phyloP scores from a whole-genome alignment of 2,329 filamentous ascomycete genomes.

The Diaporthe sp. region DNA sequence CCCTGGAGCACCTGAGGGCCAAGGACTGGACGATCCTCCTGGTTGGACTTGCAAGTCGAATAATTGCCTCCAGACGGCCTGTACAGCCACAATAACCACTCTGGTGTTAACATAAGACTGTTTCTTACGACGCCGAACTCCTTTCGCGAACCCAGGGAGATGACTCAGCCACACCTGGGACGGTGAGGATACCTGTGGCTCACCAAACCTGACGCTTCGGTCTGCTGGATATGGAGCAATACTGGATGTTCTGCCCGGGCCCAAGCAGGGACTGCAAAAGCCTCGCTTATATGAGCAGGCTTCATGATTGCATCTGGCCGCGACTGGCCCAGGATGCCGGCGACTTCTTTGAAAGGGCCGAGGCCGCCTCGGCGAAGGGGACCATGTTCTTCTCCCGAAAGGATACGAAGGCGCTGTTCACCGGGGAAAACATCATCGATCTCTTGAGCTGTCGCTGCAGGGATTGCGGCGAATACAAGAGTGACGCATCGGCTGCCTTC shows the following conservation, averaged over 20 bases:
- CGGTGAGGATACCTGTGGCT: not conserved
- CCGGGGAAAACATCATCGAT: not conserved
- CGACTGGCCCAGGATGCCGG: not conserved
- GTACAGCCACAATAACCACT: not conserved
- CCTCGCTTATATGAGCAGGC: not conserved
- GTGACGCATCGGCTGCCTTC: not conserved
- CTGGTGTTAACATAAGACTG: too few relatives aligned
- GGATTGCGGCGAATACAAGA: conserved; percentile 2
- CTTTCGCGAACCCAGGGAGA: too few relatives aligned
- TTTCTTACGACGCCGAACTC: too few relatives aligned
- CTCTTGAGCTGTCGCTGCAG: conserved; percentile 6
- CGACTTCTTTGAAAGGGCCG: not conserved
- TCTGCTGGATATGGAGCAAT: not conserved
- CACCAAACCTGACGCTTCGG: not conserved
- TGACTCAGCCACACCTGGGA: too few relatives aligned
- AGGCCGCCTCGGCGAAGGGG: not conserved
- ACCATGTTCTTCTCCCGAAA: conserved; percentile 1
- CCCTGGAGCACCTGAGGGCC: not conserved
- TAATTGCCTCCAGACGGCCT: not conserved
- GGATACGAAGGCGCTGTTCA: not conserved
- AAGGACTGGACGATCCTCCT: not conserved
- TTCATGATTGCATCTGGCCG: not conserved
- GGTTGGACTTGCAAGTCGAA: not conserved
- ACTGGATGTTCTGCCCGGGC: not conserved
- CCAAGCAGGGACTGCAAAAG: not conserved